These are phyloP conservation scores for Biscogniauxia mediterranea DNA, from an alignment of 2,329 filamentous ascomycete species.

Conservation along the genomic window DNA sequence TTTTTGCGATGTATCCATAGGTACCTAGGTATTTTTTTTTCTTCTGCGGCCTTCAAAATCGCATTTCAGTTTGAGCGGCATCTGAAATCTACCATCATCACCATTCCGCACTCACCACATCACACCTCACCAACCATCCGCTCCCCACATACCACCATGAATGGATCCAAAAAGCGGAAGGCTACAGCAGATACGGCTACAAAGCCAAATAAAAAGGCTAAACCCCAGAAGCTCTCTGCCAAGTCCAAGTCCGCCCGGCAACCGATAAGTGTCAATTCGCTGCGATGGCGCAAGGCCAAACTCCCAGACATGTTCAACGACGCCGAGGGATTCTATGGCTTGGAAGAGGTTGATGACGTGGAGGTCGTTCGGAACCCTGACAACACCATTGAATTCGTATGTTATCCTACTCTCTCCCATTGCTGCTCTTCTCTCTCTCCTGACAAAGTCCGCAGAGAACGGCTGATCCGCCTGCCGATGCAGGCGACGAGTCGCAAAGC, in stretches of 20 bases:
- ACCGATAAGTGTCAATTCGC: constrained; percentile 44
- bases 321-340: constrained; percentile 87
- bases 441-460: constrained; percentile 27
- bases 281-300: constrained; percentile 57
- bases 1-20: too few species aligned
- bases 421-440: neutral
- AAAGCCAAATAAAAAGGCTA: constrained; percentile 24
- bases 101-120: neutral
- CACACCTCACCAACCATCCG: neutral
- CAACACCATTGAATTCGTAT: constrained; percentile 54
- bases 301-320: constrained; percentile 80
- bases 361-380: constrained; percentile 71
- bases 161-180: constrained; percentile 28
- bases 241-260: constrained; percentile 37
- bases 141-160: constrained; percentile 16
- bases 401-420: constrained; percentile 12
- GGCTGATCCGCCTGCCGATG: constrained; percentile 15
- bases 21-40: too few species aligned
- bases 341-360: constrained; percentile 90
- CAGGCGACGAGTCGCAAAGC: constrained; percentile 6
- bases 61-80: neutral
- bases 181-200: constrained; percentile 11
- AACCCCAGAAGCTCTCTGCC: constrained; percentile 9
- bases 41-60: neutral
- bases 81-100: neutral